These are phyloP conservation scores for Calonectria naviculata DNA, from an alignment of 2,329 filamentous ascomycete species.

Conservation along the genomic window DNA sequence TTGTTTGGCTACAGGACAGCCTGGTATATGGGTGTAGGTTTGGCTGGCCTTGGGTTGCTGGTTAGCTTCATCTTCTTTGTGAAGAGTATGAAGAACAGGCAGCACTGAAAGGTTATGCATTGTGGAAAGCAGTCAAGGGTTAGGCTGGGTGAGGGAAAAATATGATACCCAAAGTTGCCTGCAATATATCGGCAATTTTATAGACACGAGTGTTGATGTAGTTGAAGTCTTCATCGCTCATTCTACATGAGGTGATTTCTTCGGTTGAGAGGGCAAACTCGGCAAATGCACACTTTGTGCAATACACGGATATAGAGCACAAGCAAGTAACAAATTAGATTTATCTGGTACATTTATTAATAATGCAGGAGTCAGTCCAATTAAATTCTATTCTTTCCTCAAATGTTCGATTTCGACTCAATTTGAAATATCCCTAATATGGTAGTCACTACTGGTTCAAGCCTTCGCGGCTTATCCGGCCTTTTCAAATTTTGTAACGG, in stretches of 20 bases:
- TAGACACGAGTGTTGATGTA: not conserved
- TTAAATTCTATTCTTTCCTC: too few species aligned
- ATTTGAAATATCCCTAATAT: too few species aligned
- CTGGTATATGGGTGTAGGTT: slow-evolving; percentile 51
- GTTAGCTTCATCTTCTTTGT: slow-evolving; percentile 24
- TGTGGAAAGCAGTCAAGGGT: not conserved
- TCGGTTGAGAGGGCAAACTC: too few species aligned
- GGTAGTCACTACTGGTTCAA: too few species aligned
- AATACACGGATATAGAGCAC: too few species aligned
- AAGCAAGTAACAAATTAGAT: too few species aligned
- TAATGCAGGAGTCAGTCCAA: too few species aligned
- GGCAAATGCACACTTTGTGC: too few species aligned
- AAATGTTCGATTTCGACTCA: too few species aligned
- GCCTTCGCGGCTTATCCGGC: not conserved
- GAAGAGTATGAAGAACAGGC: not conserved
- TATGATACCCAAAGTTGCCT: not conserved
- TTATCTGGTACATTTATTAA: too few species aligned
- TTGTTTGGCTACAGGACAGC: slow-evolving; percentile 31
- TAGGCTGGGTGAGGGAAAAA: not conserved
- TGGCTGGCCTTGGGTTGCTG: slow-evolving; percentile 39
- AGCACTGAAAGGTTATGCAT: not conserved
- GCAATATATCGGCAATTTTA: not conserved
- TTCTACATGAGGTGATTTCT: too few species aligned
- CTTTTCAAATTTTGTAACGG: not conserved
- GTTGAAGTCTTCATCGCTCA: not conserved